Evolutionary conservation across 768 basidiomycete genomes (phyloP).

Genomic region (Trametes elegans): DNA sequence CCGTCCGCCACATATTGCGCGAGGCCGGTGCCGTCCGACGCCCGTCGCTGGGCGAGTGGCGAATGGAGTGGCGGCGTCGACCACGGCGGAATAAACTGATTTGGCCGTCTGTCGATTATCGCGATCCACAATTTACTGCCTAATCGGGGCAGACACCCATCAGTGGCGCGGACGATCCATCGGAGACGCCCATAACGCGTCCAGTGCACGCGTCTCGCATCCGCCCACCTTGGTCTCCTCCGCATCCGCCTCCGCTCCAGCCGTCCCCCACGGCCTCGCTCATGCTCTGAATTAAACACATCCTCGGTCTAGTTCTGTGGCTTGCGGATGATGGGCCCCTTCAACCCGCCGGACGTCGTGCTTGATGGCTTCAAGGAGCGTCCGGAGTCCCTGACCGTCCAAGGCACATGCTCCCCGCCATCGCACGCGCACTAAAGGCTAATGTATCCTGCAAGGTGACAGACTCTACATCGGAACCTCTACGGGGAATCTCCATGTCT

Average conservation of each 20-base stretch:
- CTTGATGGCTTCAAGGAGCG: slow-evolving; percentile 46
- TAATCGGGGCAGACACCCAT: neutral
- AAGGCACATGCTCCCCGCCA: slow-evolving; percentile 34
- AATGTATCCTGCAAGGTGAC: slow-evolving; percentile 36
- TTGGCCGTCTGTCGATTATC: neutral
- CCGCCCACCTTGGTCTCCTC: neutral
- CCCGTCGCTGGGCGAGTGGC: too few relatives aligned
- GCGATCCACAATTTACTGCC: neutral
- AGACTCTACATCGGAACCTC: slow-evolving; percentile 63
- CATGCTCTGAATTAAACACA: neutral
- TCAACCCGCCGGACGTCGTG: slow-evolving; percentile 25
- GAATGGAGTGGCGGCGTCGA: neutral
- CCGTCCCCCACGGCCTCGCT: neutral
- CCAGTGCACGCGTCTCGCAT: neutral
- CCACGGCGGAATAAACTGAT: neutral
- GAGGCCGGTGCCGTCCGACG: too few relatives aligned
- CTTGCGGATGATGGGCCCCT: slow-evolving; percentile 25
- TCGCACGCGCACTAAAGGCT: slow-evolving; percentile 1
- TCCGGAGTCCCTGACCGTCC: slow-evolving; percentile 44
- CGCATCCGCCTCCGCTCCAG: neutral
- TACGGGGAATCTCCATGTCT: slow-evolving; percentile 53
- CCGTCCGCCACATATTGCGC: too few relatives aligned
- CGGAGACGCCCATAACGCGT: neutral
- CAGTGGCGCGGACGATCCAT: slow-evolving; percentile 1
- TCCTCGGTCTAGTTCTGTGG: neutral